Conservation (phyloP, 2,329 filamentous ascomycete species). For the Rhynchosporium graminicola region DNA sequence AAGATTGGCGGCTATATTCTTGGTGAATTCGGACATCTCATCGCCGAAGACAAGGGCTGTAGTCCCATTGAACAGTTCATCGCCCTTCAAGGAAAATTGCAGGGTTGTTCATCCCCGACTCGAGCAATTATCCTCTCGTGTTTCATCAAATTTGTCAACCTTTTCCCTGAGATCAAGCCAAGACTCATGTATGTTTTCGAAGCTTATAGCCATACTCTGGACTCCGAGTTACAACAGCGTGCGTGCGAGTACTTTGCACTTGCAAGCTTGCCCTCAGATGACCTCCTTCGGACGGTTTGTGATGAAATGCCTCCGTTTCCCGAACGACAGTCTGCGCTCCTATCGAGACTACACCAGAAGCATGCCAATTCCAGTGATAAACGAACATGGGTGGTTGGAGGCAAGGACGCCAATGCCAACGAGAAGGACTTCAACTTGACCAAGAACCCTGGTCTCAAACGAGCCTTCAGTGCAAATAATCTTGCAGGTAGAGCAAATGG, state of each 20-base stretch:
- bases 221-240: conserved; percentile 93
- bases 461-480: conserved; percentile 71
- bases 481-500: conserved; percentile 45
- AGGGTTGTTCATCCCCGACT: conserved; percentile 84
- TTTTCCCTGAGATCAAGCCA: conserved; percentile 98
- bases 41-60: conserved; percentile 87
- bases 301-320: conserved; percentile 99
- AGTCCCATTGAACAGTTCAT: conserved; percentile 97
- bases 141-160: conserved; percentile 96
- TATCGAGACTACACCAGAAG: conserved; percentile 93
- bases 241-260: conserved; percentile 93
- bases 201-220: conserved; percentile 89
- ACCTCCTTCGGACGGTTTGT: conserved; percentile 88
- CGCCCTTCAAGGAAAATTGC: conserved; percentile 86
- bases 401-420: conserved; percentile 89
- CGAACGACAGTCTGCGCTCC: conserved; percentile 84
- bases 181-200: conserved; percentile 89
- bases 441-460: conserved; percentile 80
- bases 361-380: conserved; percentile 91
- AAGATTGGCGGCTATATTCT: conserved; percentile 97
- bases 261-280: conserved; percentile 83
- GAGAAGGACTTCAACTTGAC: conserved; percentile 76
- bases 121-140: conserved; percentile 92
- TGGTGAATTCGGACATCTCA: conserved; percentile 94
- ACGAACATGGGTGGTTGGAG: conserved; percentile 96